These are phyloP conservation scores for Fagopyrum esculentum DNA, from an alignment of 148 eudicot species.

Conservation along the genomic window DNA sequence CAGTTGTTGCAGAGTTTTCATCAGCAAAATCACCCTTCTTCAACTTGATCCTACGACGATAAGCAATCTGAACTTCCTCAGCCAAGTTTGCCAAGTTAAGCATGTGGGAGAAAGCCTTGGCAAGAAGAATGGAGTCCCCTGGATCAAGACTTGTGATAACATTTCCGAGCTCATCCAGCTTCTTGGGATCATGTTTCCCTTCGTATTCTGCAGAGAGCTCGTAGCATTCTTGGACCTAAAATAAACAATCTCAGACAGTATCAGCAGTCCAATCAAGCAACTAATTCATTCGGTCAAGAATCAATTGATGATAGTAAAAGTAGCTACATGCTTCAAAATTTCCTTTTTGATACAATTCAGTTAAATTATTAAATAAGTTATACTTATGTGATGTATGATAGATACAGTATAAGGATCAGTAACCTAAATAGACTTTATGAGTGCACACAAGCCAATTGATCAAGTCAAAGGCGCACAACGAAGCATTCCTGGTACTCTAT, in stretches of 20 bases:
- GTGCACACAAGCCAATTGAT: not conserved
- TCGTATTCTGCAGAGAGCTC: slow-evolving; percentile 94
- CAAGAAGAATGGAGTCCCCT: slow-evolving; percentile 86
- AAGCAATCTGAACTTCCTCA: slow-evolving; percentile 90
- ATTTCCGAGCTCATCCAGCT: slow-evolving; percentile 89
- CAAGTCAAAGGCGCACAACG: not conserved
- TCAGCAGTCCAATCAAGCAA: not conserved
- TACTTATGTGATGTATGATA: not conserved
- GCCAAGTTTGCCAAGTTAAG: slow-evolving; percentile 95
- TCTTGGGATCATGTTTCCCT: slow-evolving; percentile 60
- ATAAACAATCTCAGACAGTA: not conserved
- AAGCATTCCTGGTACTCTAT: not conserved
- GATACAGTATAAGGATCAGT: not conserved
- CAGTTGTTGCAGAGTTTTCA: slow-evolving; percentile 82
- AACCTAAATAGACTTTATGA: not conserved
- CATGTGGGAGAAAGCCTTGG: slow-evolving; percentile 91
- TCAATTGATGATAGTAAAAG: not conserved
- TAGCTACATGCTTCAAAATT: not conserved
- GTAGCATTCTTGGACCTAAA: slow-evolving; percentile 92
- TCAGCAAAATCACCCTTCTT: slow-evolving; percentile 86
- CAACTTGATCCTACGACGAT: slow-evolving; percentile 66
- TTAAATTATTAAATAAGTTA: not conserved
- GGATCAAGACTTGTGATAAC: slow-evolving; percentile 87
- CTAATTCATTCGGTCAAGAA: not conserved
- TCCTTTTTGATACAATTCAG: not conserved